Conservation (phyloP, 257 asterid species). For the Nicotiana knightiana region DNA sequence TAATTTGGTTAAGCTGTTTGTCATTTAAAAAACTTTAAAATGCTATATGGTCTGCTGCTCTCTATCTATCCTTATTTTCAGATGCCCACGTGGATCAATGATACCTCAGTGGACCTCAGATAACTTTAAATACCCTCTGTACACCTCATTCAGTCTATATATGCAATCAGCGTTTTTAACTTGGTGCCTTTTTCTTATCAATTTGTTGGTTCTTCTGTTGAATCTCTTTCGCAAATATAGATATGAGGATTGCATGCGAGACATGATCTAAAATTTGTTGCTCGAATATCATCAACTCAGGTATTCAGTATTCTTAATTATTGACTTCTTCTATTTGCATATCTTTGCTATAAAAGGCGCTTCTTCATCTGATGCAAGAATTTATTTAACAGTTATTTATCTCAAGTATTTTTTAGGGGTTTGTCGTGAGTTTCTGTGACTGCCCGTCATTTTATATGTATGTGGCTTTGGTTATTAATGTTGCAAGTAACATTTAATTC, state of each 20-base stretch:
- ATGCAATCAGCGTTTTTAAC: too few species aligned
- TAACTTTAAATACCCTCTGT: background rate
- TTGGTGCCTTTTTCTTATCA: too few species aligned
- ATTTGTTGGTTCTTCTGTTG: background rate
- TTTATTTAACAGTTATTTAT: too few species aligned
- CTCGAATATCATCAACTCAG: background rate
- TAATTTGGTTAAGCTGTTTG: too few species aligned
- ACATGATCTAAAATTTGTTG: background rate
- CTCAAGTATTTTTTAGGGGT: too few species aligned
- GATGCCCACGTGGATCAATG: background rate
- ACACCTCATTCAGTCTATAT: background rate
- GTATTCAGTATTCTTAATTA: background rate
- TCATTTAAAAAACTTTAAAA: too few species aligned
- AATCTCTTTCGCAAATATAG: background rate
- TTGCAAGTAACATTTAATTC: too few species aligned
- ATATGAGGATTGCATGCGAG: background rate
- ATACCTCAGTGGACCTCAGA: background rate
- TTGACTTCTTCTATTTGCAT: background rate
- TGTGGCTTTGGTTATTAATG: too few species aligned
- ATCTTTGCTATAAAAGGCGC: background rate
- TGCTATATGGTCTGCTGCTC: too few species aligned
- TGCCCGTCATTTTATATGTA: too few species aligned
- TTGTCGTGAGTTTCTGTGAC: too few species aligned
- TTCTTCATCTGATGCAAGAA: background rate
- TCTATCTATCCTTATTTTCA: too few species aligned